Conservation (phyloP, 345 rosid species). For the Passiflora organensis region DNA sequence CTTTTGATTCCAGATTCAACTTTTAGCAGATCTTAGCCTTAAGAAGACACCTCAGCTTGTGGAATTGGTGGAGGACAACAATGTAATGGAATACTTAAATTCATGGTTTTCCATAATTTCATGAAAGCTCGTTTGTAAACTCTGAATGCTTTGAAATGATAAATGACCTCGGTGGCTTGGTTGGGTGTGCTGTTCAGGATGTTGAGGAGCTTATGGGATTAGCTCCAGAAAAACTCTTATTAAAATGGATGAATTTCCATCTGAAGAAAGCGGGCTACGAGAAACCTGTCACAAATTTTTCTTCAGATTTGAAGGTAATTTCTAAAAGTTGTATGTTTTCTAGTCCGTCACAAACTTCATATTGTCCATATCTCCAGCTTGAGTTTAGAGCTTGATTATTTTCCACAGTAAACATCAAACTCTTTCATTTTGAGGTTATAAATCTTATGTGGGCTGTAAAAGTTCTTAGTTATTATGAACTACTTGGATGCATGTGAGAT, state of each 20-base stretch:
- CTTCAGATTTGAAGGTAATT: slow-evolving; percentile 78
- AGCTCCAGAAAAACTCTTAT: slow-evolving; percentile 81
- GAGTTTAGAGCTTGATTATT: background rate
- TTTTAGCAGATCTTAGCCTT: slow-evolving; percentile 79
- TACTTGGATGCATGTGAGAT: too few species aligned
- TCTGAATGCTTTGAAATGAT: background rate
- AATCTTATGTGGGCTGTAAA: too few species aligned
- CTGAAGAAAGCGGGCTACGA: slow-evolving; percentile 81
- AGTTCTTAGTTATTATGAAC: too few species aligned
- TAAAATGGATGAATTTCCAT: slow-evolving; percentile 94
- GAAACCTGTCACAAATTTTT: slow-evolving; percentile 73
- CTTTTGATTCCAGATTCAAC: slow-evolving; percentile 54
- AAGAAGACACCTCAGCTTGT: slow-evolving; percentile 96
- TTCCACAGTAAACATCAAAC: too few species aligned
- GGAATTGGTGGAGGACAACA: slow-evolving; percentile 78
- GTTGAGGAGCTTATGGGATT: slow-evolving; percentile 83
- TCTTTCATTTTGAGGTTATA: too few species aligned
- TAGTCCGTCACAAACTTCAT: too few species aligned
- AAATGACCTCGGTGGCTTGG: slow-evolving; percentile 1
- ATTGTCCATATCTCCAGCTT: background rate
- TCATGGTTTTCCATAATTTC: too few species aligned
- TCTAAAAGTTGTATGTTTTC: too few species aligned
- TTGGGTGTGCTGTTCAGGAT: slow-evolving; percentile 44
- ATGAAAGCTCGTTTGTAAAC: too few species aligned
- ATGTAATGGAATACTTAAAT: slow-evolving; percentile 27